Base-by-base conservation (phyloP, 2,329 filamentous ascomycete species). In the Ambrosiella xylebori region DNA sequence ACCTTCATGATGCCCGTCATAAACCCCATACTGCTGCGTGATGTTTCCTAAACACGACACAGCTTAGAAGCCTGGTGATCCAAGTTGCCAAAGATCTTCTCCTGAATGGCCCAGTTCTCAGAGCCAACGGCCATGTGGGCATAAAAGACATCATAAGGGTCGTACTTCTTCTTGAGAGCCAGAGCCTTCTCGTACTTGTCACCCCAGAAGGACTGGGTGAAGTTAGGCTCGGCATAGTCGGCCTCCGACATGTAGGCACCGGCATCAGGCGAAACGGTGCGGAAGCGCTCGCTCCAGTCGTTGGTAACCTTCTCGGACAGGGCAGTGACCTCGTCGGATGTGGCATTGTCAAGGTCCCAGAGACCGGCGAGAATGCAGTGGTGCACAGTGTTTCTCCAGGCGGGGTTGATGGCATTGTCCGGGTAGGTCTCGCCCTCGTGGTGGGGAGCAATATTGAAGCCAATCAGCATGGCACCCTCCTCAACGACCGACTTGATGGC, bases 221-320 rank as follows among this genome's bases (percentile, higher is more conserved):
- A 78, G 57, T 73, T 63, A 1, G 70, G 71, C 64, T 78, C 70
- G 59, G 70, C 68, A 47, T 74, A 71, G 64, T 79, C 73, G 1
- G 69, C 73, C 68, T 81, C 77, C 61, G 77, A 78, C 64, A 75
- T 65, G 61, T 78, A 78, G 3, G 72, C 68, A 3, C 74, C 74
- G 1, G 66, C 66, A 1, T 68, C 71, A 2, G 72, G 73, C 0
- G 72, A 70, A 5, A 68, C 66, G 5, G 63, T 65, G 27, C 69
- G 66, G 64, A 44, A 67, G 63, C 8, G 39, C 61, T 41, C 57
- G 17, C 64, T 65, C n/a, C 57, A 65, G 15, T 61, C 61, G 2
- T 64, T 58, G 6, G 62, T 62, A 44, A 64, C 53, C 9, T 64
- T 65, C 12, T 64, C 27, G 45, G 52, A 44, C n/a, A 63, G 57